Evolutionary conservation across 1,284 basidiomycete genomes (phyloP), one percentile per base, ranked within the genome.

Genomic region (Exsudoporus floridanus): DNA sequence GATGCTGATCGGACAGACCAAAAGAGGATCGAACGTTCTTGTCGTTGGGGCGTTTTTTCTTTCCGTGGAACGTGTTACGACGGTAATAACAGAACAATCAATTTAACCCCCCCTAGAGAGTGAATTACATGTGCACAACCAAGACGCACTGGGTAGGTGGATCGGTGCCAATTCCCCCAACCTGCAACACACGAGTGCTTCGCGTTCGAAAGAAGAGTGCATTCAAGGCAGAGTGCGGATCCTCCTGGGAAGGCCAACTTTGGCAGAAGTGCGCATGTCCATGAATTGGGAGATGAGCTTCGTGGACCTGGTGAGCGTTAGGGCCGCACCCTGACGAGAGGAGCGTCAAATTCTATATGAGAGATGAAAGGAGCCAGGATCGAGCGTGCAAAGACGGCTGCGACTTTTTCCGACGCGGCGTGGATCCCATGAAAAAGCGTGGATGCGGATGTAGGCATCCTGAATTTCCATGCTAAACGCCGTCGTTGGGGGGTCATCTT

Each of bases 321-420:
- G 45, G 40, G 46, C 50, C 34, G 38, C 46, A 34, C 36, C 44
- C 16, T 38, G 16, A 43, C 30, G 16, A 30, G 21, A 28, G 37
- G 18, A 25, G 39, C n/a, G 33, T 58, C 40, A 45, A 21, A 46
- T 60, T 33, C 35, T 21, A 59, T 50, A 49, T 36, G 33, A 40
- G 33, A 47, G 18, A 66, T 65, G 47, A 67, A 65, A 50, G 46
- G 47, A 54, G 52, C 38, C 60, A 60, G 53, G 54, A 40, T 53
- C 23, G 40, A 52, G 57, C 54, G 38, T 66, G 56, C 52, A 57
- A 42, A 30, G 23, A 40, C 53, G 48, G 61, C 41, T 56, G 59
- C 46, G 43, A 60, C 50, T 47, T 55, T 65, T 55, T 65, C 45
- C 46, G 49, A 41, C 28, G n/a, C n/a, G 7, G 37, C 38, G 34